These are phyloP conservation scores for Umbelopsis sp. DNA, from an alignment of 192 early-diverging fungal species.

Conservation along the genomic window DNA sequence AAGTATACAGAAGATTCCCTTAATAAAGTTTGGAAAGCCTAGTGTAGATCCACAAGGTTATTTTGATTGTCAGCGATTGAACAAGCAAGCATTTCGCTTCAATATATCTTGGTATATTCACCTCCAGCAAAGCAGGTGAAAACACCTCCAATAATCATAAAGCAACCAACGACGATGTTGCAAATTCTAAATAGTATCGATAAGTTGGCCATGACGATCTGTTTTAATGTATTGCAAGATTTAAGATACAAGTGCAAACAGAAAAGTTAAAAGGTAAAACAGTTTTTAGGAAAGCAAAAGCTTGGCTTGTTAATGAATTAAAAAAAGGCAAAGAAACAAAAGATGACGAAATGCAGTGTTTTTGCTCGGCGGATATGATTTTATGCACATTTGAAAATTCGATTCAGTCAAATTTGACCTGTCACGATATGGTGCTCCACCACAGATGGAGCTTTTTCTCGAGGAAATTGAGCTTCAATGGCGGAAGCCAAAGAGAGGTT, in stretches of 20 bases:
- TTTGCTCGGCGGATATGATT: constrained; percentile 6
- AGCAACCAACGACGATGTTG: constrained; percentile 25
- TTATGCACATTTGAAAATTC: not conserved
- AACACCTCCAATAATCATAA: constrained; percentile 37
- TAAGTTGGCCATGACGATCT: constrained; percentile 2
- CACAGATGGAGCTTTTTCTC: constrained; percentile 12
- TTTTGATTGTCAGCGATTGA: not conserved
- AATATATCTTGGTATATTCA: not conserved
- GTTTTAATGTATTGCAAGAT: not conserved
- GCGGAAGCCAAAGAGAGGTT: constrained; percentile 1
- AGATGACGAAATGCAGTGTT: not conserved
- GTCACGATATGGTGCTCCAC: not conserved
- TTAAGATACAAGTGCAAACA: not conserved
- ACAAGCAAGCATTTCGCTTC: not conserved
- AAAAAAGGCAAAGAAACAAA: not conserved
- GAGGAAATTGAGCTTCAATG: constrained; percentile 19
- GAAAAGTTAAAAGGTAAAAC: not conserved
- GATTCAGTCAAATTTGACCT: too few relatives aligned
- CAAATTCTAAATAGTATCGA: constrained; percentile 22
- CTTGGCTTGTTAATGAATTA: not conserved
- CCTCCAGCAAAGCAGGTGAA: constrained; percentile 33
- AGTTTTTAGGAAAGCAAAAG: not conserved
- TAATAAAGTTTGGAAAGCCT: constrained; percentile 41
- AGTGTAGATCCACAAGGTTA: not conserved
- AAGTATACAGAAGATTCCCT: constrained; percentile 33